phyloP scores from a whole-genome alignment of 2,329 filamentous ascomycete species.

The Penicillium expansum region DNA sequence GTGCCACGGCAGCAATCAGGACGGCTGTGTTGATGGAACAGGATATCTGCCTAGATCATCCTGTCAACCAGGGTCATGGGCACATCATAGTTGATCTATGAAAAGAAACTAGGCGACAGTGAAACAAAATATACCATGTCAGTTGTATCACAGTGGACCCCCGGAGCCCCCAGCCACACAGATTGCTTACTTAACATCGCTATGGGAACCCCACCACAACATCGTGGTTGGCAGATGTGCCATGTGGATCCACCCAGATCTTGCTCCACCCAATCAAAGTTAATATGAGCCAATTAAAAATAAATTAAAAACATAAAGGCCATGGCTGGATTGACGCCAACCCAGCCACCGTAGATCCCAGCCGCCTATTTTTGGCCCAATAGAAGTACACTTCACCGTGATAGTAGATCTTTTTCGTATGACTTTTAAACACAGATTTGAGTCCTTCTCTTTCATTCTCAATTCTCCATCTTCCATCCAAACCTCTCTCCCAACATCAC shows the following conservation, averaged over 20 bases:
- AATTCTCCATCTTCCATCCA: neutral
- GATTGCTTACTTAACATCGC: conserved; percentile 10
- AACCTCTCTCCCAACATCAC: neutral
- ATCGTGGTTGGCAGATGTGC: conserved; percentile 6
- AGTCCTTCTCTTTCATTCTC: neutral
- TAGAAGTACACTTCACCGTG: conserved; percentile 10
- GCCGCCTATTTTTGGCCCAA: conserved; percentile 23
- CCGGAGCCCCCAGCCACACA: conserved; percentile 21
- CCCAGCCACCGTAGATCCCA: conserved; percentile 27
- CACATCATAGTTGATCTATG: conserved; percentile 16
- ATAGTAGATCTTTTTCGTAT: neutral
- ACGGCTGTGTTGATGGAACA: conserved; percentile 9
- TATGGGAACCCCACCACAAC: conserved; percentile 2
- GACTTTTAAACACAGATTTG: conserved; percentile 4
- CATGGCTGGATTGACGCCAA: conserved; percentile 8
- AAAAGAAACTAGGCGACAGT: conserved; percentile 26
- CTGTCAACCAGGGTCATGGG: conserved; percentile 1
- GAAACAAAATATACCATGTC: neutral
- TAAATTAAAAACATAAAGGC: conserved; percentile 1
- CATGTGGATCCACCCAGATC: neutral
- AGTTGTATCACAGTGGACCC: conserved; percentile 10
- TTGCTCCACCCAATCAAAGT: conserved; percentile 2
- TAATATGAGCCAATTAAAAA: conserved; percentile 1
- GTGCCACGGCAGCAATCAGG: conserved; percentile 4
- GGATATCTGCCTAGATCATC: neutral